A percentile compares a stretch with the other conserved stretches of the same genome.
These are phyloP conservation scores for Endoconidiophora polonica DNA, from an alignment of 2,329 filamentous ascomycete species.

Conservation along the genomic window DNA sequence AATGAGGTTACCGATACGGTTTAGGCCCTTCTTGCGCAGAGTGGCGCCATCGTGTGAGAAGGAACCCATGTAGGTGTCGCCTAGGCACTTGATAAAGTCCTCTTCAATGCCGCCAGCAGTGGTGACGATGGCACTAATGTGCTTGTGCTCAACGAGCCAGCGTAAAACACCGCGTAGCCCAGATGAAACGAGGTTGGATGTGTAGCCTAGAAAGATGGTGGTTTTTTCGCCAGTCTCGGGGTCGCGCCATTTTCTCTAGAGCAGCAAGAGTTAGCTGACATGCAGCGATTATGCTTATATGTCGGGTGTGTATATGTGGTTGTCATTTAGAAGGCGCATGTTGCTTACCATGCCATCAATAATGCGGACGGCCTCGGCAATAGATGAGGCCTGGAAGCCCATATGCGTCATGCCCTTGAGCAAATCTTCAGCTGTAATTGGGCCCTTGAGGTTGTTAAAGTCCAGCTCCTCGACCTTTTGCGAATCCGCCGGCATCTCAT, in stretches of 20 bases:
- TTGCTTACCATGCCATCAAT: conserved; percentile 78
- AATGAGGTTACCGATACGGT: conserved; percentile 87
- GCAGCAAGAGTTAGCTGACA: not conserved
- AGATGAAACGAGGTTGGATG: conserved; percentile 92
- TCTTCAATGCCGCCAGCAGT: conserved; percentile 93
- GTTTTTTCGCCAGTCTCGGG: conserved; percentile 63
- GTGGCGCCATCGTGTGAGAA: conserved; percentile 64
- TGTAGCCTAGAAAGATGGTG: conserved; percentile 95
- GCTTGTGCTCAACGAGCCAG: conserved; percentile 81
- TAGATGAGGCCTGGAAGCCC: conserved; percentile 56
- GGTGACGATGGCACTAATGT: conserved; percentile 85
- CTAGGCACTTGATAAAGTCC: conserved; percentile 96
- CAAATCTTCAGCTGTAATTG: conserved; percentile 74
- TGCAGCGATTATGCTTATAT: too few relatives aligned
- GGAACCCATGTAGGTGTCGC: conserved; percentile 77
- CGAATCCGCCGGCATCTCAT: conserved; percentile 62
- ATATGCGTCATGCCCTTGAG: conserved; percentile 68
- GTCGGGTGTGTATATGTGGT: not conserved
- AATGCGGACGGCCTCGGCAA: conserved; percentile 75
- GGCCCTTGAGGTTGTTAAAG: conserved; percentile 64
- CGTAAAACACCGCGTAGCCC: conserved; percentile 81
- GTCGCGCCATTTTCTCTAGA: conserved; percentile 58
- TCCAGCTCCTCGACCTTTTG: conserved; percentile 79
- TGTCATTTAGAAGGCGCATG: not conserved
- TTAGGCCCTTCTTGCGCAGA: conserved; percentile 71